Evolutionary conservation across 176 grass and related monocot genomes (phyloP), one percentile per base, ranked within the genome.

Genomic region (Phyllostachys edulis): DNA sequence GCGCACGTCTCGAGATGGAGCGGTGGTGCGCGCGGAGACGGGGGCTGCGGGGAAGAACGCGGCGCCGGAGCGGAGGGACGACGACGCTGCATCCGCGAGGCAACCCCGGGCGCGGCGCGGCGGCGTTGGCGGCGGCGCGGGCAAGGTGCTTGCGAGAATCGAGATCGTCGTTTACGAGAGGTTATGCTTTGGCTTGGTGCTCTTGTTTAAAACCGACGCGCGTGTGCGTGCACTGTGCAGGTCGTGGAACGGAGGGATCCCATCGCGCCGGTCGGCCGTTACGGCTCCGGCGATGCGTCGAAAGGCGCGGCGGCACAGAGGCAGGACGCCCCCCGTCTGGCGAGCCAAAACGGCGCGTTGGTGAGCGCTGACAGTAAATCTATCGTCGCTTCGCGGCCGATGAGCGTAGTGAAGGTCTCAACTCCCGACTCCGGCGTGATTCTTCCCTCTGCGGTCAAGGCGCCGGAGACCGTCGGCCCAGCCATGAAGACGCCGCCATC

Each of bases 231-330:
- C 12, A n/a, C 38, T 18, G 4, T 27, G 32, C 82, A 89, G 88
- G 88, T 89, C 42, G 55, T 17, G 0, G 75, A 85, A 61, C 77
- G 63, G 52, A 76, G 71, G 70, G 82, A 75, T 49, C 63, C 71
- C 38, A 71, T 81, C 11, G 54, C 68, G 18, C 83, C 88, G 4
- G 63, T 69, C 77, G 88, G 56, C 65, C 88, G 70, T 63, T 69
- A 83, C 86, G 73, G 42, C 80, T 21, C 86, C n/a, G 80, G 32
- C 7, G 75, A 37, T 46, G 21, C 56, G 18, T 37, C 24, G 1
- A 18, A 59, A 16, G 47, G 24, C 1, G 20, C 20, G 65, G 59
- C 73, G 12, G 72, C 50, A 24, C 73, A 18, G 62, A 67, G 1
- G 26, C 44, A 67, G 62, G 77, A 72, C 11, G 27, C 24, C 18